Conservation (phyloP, 306 rosid genomes). For the Cucurbita pepo region DNA sequence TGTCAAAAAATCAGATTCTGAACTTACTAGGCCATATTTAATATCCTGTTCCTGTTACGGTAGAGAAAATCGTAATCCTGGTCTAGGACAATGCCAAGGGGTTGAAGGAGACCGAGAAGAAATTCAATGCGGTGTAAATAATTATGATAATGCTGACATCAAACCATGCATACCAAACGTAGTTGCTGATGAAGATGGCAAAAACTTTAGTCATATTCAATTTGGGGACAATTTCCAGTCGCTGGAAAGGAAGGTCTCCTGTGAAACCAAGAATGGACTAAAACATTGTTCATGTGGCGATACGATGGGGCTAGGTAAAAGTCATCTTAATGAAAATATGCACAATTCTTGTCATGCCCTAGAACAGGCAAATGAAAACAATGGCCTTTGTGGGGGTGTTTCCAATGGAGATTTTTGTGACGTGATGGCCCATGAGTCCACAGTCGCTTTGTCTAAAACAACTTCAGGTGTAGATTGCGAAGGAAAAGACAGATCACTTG, state of each 20-base stretch:
- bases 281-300: slow-evolving; percentile 22
- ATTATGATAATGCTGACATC: slow-evolving; percentile 16
- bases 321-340: slow-evolving; percentile 12
- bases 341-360: slow-evolving; percentile 11
- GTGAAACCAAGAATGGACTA: slow-evolving; percentile 18
- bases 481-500: slow-evolving; percentile 13
- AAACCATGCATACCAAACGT: slow-evolving; percentile 13
- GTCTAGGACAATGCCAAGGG: slow-evolving; percentile 10
- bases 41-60: slow-evolving; percentile 9
- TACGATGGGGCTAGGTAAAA: neutral
- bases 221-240: slow-evolving; percentile 9
- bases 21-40: slow-evolving; percentile 6
- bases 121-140: slow-evolving; percentile 17
- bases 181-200: slow-evolving; percentile 23
- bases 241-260: slow-evolving; percentile 20
- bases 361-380: slow-evolving; percentile 16
- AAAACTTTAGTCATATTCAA: slow-evolving; percentile 15
- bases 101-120: slow-evolving; percentile 14
- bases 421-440: slow-evolving; percentile 11
- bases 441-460: slow-evolving; percentile 1
- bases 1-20: slow-evolving; percentile 7
- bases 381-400: slow-evolving; percentile 14
- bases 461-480: slow-evolving; percentile 19
- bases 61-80: slow-evolving; percentile 8
- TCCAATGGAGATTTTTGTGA: slow-evolving; percentile 10